Conservation (phyloP, 805 yeast species). For the Kuraishia borneana region DNA sequence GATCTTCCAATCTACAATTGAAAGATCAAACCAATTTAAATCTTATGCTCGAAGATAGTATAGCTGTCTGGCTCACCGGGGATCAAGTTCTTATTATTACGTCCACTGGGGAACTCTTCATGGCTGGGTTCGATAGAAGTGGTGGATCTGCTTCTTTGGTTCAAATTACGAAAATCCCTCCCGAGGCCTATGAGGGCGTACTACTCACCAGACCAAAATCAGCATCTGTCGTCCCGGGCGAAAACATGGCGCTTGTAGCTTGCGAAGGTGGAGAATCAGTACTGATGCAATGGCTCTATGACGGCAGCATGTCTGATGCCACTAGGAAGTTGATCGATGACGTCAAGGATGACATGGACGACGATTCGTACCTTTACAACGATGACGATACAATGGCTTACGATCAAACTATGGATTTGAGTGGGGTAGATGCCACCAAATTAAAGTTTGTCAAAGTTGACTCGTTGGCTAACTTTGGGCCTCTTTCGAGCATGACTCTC, state of each 20-base stretch:
- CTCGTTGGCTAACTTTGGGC: conserved; percentile 55
- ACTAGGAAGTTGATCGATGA: conserved; percentile 13
- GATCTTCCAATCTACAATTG: conserved; percentile 26
- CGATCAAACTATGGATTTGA: not conserved
- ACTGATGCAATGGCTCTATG: conserved; percentile 30
- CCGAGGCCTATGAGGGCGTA: conserved; percentile 11
- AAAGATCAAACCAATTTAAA: conserved; percentile 38
- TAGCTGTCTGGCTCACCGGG: conserved; percentile 20
- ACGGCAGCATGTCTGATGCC: conserved; percentile 9
- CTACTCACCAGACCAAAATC: conserved; percentile 24
- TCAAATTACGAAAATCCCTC: conserved; percentile 10
- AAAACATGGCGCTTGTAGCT: conserved; percentile 43
- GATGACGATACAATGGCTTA: conserved; percentile 20
- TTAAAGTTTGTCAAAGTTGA: conserved; percentile 38
- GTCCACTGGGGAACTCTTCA: conserved; percentile 30
- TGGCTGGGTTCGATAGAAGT: conserved; percentile 19
- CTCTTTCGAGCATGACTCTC: conserved; percentile 54
- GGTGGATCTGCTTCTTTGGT: conserved; percentile 23
- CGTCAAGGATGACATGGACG: conserved; percentile 34
- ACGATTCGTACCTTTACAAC: conserved; percentile 29
- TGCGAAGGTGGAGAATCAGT: conserved; percentile 49
- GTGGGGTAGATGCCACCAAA: conserved; percentile 1
- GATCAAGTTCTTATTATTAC: conserved; percentile 27
- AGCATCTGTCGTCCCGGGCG: conserved; percentile 25
- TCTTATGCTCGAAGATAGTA: conserved; percentile 44